Evolutionary conservation across 805 yeast genomes (phyloP).

Genomic region (Wickerhamiella alocasiicola): DNA sequence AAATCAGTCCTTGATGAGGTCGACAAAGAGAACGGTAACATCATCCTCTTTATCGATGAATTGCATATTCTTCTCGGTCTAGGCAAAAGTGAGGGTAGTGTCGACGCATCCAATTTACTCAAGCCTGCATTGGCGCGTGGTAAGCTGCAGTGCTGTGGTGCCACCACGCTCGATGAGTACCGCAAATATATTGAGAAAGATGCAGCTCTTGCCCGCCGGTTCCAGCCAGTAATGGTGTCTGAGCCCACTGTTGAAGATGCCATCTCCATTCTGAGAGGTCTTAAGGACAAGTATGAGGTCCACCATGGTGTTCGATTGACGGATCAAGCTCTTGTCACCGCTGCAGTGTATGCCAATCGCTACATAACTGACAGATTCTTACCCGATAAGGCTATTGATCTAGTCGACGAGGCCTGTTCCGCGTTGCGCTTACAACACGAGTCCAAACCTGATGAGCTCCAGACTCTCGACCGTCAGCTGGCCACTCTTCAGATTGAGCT

Average conservation of each 20-base stretch:
- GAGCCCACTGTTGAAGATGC: slow-evolving; percentile 90
- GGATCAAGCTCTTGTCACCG: slow-evolving; percentile 86
- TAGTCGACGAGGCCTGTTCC: slow-evolving; percentile 95
- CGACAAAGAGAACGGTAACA: slow-evolving; percentile 60
- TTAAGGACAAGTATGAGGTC: slow-evolving; percentile 88
- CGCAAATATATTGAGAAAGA: slow-evolving; percentile 87
- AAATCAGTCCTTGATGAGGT: slow-evolving; percentile 73
- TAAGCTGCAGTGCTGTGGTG: slow-evolving; percentile 92
- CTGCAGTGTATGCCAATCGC: slow-evolving; percentile 79
- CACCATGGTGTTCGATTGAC: slow-evolving; percentile 95
- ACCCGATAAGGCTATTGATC: slow-evolving; percentile 94
- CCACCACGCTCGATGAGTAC: slow-evolving; percentile 91
- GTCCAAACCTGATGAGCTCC: slow-evolving; percentile 90
- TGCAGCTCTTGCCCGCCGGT: slow-evolving; percentile 88
- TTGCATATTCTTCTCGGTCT: slow-evolving; percentile 79
- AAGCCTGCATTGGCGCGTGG: slow-evolving; percentile 98
- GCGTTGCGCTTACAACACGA: slow-evolving; percentile 90
- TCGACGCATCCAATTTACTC: slow-evolving; percentile 86
- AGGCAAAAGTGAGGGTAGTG: slow-evolving; percentile 89
- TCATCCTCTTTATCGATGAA: slow-evolving; percentile 81
- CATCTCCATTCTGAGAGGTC: slow-evolving; percentile 80
- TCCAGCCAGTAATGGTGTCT: slow-evolving; percentile 72
- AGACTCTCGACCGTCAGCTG: slow-evolving; percentile 72
- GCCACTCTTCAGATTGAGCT: slow-evolving; percentile 93
- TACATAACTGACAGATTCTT: slow-evolving; percentile 82